A percentile compares a stretch with the other conserved stretches of the same genome.
Evolutionary conservation across 2,329 filamentous ascomycete genomes (phyloP).

Genomic region (Pseudocercospora pini-densiflorae): DNA sequence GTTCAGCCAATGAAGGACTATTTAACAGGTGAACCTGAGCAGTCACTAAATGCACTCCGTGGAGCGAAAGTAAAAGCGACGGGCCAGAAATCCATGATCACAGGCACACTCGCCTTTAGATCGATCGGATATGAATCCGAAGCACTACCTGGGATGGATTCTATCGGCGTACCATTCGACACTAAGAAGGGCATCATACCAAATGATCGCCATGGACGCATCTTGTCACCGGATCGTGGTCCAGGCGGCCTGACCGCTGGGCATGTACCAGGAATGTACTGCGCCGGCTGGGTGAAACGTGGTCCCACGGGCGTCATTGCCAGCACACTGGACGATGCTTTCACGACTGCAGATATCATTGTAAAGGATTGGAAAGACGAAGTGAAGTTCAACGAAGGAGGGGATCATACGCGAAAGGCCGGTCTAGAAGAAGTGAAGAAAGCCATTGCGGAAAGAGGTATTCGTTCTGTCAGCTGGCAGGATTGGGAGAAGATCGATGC

Average conservation of each 20-base stretch:
- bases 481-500: conserved; percentile 86
- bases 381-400: conserved; percentile 48
- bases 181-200: conserved; percentile 72
- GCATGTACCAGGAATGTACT: conserved; percentile 77
- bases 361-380: conserved; percentile 70
- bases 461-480: conserved; percentile 74
- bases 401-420: conserved; percentile 46
- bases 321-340: conserved; percentile 93
- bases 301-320: conserved; percentile 96
- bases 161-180: conserved; percentile 80
- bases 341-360: conserved; percentile 83
- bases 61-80: conserved; percentile 32
- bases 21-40: conserved; percentile 34
- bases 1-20: conserved; percentile 13
- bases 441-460: conserved; percentile 60
- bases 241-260: conserved; percentile 50
- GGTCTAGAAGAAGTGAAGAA: conserved; percentile 80
- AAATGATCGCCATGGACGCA: conserved; percentile 80
- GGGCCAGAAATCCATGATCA: conserved; percentile 50
- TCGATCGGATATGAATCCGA: conserved; percentile 94
- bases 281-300: conserved; percentile 93
- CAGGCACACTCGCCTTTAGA: conserved; percentile 77
- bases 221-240: conserved; percentile 54
- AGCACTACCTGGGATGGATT: conserved; percentile 72
- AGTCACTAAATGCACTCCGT: conserved; percentile 37